Percentiles rank a stretch among this genome's conserved stretches.
phyloP scores from a whole-genome alignment of 2,329 filamentous ascomycete genomes.

The Colletotrichum gloeosporioides region DNA sequence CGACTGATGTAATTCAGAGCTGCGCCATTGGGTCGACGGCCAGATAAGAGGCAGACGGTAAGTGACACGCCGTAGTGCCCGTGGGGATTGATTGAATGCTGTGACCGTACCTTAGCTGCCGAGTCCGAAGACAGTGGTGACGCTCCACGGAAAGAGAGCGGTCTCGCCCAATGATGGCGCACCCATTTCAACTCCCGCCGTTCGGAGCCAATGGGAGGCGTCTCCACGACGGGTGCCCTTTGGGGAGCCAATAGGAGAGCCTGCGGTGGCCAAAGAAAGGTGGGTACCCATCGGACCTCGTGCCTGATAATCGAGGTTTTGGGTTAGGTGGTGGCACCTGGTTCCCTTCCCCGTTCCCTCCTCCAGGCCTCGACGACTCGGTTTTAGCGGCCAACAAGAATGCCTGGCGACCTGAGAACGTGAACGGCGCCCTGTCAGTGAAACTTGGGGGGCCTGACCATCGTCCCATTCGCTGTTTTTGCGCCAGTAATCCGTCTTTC shows the following conservation, averaged over 20 bases:
- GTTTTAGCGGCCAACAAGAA: neutral
- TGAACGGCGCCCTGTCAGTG: neutral
- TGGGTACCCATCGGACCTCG: neutral
- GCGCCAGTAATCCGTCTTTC: neutral
- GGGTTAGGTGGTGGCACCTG: neutral
- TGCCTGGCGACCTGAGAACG: neutral
- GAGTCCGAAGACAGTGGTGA: neutral
- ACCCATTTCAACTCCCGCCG: slow-evolving; percentile 2
- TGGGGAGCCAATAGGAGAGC: neutral
- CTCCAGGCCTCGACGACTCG: neutral
- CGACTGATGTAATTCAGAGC: neutral
- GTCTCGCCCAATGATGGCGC: slow-evolving; percentile 13
- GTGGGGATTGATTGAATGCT: neutral
- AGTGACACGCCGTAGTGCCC: neutral
- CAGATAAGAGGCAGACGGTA: neutral
- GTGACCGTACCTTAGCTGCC: neutral
- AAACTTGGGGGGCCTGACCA: neutral
- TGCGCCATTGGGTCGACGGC: neutral
- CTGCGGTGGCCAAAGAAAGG: neutral
- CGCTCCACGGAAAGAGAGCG: neutral
- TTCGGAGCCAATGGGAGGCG: neutral
- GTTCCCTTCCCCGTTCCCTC: too few species aligned
- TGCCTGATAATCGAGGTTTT: slow-evolving; percentile 11
- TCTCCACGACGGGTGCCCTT: neutral
- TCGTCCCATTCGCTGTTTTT: neutral